Percentiles rank a stretch among this genome's conserved stretches.
Conservation (phyloP, 2,329 filamentous ascomycete species). For the Cladophialophora psammophila region DNA sequence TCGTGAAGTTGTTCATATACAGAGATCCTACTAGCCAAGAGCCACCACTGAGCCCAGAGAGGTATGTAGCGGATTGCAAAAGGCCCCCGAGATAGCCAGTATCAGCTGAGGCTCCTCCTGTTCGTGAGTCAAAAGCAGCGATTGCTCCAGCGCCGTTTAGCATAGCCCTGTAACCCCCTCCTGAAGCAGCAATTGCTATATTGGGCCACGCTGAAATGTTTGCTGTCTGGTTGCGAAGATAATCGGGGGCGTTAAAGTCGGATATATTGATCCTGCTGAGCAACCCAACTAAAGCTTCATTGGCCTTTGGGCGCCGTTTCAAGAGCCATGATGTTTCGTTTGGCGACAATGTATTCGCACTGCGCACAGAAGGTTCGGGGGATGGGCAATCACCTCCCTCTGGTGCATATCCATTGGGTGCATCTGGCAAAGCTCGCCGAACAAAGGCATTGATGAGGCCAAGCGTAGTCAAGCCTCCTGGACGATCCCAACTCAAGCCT, state of each 20-base stretch:
- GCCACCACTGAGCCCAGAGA: constrained; percentile 81
- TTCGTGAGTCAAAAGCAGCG: constrained; percentile 79
- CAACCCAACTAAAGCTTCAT: constrained; percentile 78
- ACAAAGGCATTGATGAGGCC: too few relatives aligned
- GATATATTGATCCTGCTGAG: constrained; percentile 76
- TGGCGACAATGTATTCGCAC: constrained; percentile 68
- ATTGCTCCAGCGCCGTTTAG: constrained; percentile 83
- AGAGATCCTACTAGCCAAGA: constrained; percentile 86
- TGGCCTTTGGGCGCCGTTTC: constrained; percentile 73
- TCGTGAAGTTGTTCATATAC: constrained; percentile 78
- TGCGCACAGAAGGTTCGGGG: constrained; percentile 71
- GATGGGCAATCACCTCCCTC: constrained; percentile 71
- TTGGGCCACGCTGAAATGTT: constrained; percentile 68
- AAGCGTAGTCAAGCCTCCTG: too few relatives aligned
- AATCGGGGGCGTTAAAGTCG: constrained; percentile 75
- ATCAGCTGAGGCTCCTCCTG: constrained; percentile 63
- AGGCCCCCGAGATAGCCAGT: constrained; percentile 77
- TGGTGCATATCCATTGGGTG: constrained; percentile 76
- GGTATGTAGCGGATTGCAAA: constrained; percentile 80
- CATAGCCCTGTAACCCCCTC: constrained; percentile 84
- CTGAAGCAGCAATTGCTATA: constrained; percentile 79
- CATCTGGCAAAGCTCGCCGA: constrained; percentile 59
- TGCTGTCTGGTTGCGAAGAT: constrained; percentile 67
- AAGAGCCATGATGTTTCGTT: constrained; percentile 78
- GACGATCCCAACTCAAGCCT: too few relatives aligned